Evolutionary conservation across 148 eudicot genomes (phyloP).

Genomic region (Spergularia bocconei): DNA sequence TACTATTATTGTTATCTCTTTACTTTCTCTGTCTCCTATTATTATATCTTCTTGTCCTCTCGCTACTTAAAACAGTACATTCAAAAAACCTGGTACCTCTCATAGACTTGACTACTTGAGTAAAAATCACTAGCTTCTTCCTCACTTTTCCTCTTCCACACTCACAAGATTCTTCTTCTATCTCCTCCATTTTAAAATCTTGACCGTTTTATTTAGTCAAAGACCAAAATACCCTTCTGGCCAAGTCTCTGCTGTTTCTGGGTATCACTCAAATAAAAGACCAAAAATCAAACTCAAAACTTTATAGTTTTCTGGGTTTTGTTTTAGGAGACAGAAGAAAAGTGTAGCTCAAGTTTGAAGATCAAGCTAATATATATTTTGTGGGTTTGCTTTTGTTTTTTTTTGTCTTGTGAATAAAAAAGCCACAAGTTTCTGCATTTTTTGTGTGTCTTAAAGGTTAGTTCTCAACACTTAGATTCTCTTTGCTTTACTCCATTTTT

Average conservation of each 20-base stretch:
- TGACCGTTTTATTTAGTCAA: slow-evolving; percentile 29
- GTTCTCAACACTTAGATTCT: slow-evolving; percentile 26
- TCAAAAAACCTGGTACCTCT: slow-evolving; percentile 1
- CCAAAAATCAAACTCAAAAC: slow-evolving; percentile 22
- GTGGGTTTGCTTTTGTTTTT: slow-evolving; percentile 29
- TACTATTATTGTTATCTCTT: no score
- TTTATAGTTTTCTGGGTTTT: slow-evolving; percentile 1
- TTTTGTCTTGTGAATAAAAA: not conserved
- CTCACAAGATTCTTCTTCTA: slow-evolving; percentile 1
- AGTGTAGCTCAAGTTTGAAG: slow-evolving; percentile 30
- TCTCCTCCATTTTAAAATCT: not conserved
- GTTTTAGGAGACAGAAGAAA: not conserved
- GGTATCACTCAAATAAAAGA: not conserved
- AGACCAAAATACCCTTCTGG: slow-evolving; percentile 21
- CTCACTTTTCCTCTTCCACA: not conserved
- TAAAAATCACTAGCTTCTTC: not conserved
- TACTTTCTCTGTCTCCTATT: no score
- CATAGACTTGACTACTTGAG: no score
- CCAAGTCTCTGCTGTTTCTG: not conserved
- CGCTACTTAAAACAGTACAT: slow-evolving; percentile 10
- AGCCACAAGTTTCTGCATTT: slow-evolving; percentile 8
- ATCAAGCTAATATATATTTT: slow-evolving; percentile 30
- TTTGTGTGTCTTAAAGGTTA: slow-evolving; percentile 35
- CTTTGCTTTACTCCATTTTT: slow-evolving; percentile 21
- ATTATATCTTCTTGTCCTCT: slow-evolving; percentile 25